These are phyloP conservation scores for Pythium aphanidermatum DNA, from an alignment of 352 stramenopile species.

Conservation along the genomic window DNA sequence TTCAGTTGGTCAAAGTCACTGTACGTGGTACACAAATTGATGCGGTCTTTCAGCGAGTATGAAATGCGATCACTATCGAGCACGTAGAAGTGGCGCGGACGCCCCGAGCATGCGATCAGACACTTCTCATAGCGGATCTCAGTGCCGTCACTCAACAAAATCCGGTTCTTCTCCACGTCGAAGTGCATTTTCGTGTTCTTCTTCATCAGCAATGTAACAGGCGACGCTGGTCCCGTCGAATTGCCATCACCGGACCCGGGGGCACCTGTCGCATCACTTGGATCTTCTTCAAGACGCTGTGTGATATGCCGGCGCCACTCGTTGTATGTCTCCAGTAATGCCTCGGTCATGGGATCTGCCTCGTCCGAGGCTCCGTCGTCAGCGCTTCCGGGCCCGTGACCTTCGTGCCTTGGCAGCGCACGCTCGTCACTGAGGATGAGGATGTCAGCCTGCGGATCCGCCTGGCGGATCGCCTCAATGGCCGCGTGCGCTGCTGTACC, in stretches of 20 bases:
- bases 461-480: conserved; percentile 88
- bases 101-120: conserved; percentile 79
- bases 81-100: conserved; percentile 85
- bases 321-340: conserved; percentile 85
- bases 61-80: conserved; percentile 76
- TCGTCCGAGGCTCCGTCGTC: conserved; percentile 21
- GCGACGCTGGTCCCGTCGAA: conserved; percentile 8
- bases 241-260: not conserved
- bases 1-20: conserved; percentile 82
- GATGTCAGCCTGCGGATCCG: conserved; percentile 72
- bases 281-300: conserved; percentile 70
- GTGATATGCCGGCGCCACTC: conserved; percentile 87
- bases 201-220: conserved; percentile 73
- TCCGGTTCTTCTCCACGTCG: conserved; percentile 81
- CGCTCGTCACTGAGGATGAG: conserved; percentile 85
- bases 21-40: conserved; percentile 81
- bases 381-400: conserved; percentile 10
- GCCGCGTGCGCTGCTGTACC: conserved; percentile 86
- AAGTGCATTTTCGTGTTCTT: conserved; percentile 66
- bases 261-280: conserved; percentile 12
- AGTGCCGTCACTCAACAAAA: conserved; percentile 75
- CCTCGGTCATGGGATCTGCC: conserved; percentile 25
- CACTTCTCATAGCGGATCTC: conserved; percentile 84
- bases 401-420: conserved; percentile 52
- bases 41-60: conserved; percentile 77